Evolutionary conservation across 805 yeast species (phyloP), one percentile per base, ranked within the genome.

Genomic region (Candida namnaoensis): DNA sequence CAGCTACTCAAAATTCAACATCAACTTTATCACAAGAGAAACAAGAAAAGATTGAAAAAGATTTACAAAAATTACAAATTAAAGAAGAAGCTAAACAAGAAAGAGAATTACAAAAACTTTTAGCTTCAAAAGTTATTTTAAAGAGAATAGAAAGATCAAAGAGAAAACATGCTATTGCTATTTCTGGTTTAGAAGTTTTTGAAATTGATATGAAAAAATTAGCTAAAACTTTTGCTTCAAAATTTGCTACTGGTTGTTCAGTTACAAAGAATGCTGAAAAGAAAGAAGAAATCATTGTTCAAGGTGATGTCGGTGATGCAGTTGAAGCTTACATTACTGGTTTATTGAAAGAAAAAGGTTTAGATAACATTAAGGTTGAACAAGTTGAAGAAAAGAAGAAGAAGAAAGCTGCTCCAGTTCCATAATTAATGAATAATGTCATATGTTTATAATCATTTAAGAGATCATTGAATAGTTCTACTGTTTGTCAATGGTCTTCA

Each of bases 241-340:
- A 85, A 61, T 90, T 91, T 58, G 98, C 98, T 12, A 90, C 97
- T 8, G 98, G 98, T 40, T 91, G 96, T 27, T 80, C 93, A 23
- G 95, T 90, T 12, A 80, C 88, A 5, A 90, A 90, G 64, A 85
- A 79, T 48, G 88, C 80, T 4, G 98, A 90, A 49, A 90, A 90
- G 65, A 86, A 84, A 60, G 96, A 91, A 47, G 98, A 90, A 57
- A 78, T 90, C 43, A 76, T 87, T 44, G 82, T 90, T 45, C 97
- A 90, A 66, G 98, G 98, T 54, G 98, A 91, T 62, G 93, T 90
- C 36, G 83, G 88, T 43, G 96, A 88, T 49, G 95, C 83, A 54
- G 93, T 88, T 27, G 95, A 85, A 57, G 83, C 67, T 6, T 84
- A 83, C 52, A 76, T 90, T 47, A 76, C 71, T 39, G 75, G 74